Evolutionary conservation across 169 alveolate genomes (phyloP).

Genomic region (Eimeria falciformis): DNA sequence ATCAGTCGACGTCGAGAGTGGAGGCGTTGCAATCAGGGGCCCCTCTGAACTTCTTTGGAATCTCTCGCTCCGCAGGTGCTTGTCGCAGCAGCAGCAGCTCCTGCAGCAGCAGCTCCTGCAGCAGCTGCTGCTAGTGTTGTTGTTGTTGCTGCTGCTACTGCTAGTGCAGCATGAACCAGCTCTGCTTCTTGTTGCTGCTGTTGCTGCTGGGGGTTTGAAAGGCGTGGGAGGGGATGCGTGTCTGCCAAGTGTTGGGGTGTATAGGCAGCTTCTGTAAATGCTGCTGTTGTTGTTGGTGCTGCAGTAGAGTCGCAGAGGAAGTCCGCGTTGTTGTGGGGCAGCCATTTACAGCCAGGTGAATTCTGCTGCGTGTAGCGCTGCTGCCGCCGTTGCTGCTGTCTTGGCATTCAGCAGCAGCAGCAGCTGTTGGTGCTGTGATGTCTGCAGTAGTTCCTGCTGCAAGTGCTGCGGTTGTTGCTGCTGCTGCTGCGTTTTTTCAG

Average conservation of each 20-base stretch:
- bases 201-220: too few species aligned
- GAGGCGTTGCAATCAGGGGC: conserved; percentile 56
- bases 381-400: conserved; percentile 11
- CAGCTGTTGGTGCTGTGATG: not conserved
- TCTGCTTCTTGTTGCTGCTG: not conserved
- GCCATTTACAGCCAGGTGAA: conserved; percentile 41
- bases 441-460: not conserved
- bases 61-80: conserved; percentile 47
- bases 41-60: conserved; percentile 70
- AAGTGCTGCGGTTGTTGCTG: conserved; percentile 34
- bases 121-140: conserved; percentile 11
- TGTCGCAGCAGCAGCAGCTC: conserved; percentile 14
- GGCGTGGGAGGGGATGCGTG: too few species aligned
- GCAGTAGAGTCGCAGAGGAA: conserved; percentile 57
- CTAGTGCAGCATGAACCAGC: not conserved
- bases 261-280: not conserved
- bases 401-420: not conserved
- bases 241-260: not conserved
- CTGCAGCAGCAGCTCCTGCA: conserved; percentile 1
- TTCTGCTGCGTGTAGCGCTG: not conserved
- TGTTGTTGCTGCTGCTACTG: conserved; percentile 27
- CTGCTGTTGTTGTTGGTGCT: conserved; percentile 26
- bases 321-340: conserved; percentile 68
- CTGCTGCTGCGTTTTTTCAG: conserved; percentile 24
- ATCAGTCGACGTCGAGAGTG: conserved; percentile 13